Conservation (phyloP, 129 eudicot genomes). For the Smallanthus sonchifolius region DNA sequence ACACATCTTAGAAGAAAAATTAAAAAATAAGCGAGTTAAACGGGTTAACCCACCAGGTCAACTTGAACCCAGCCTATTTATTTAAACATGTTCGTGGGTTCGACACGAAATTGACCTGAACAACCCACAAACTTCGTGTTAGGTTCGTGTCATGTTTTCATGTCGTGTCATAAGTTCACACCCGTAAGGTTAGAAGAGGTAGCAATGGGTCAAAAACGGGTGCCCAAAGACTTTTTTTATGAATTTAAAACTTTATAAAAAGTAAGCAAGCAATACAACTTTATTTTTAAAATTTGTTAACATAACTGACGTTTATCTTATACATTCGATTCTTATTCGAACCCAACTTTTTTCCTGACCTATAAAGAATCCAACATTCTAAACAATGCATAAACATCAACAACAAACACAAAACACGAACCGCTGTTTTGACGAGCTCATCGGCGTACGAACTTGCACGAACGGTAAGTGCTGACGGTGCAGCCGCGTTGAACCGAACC, state of each 20-base stretch:
- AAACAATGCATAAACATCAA: neutral
- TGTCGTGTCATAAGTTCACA: neutral
- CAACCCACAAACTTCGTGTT: neutral
- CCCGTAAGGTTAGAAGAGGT: no score
- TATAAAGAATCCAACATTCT: neutral
- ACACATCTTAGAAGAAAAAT: neutral
- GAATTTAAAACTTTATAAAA: neutral
- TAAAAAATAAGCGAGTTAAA: neutral
- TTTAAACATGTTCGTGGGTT: neutral
- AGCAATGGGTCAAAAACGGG: neutral
- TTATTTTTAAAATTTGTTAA: neutral
- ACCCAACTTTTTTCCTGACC: neutral
- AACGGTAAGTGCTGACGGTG: slow-evolving; percentile 49
- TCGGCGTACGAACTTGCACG: slow-evolving; percentile 61
- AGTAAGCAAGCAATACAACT: neutral
- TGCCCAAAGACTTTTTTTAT: neutral
- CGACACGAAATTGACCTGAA: neutral
- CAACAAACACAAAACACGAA: slow-evolving; percentile 15
- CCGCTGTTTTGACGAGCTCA: slow-evolving; percentile 93
- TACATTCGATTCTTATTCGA: slow-evolving; percentile 5
- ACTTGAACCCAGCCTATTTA: neutral
- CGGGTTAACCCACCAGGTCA: neutral
- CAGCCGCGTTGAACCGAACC: slow-evolving; percentile 44
- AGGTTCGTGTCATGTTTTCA: neutral
- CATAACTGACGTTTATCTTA: neutral